Base-by-base conservation (phyloP, 306 rosid species). In the Vigna mungo region DNA sequence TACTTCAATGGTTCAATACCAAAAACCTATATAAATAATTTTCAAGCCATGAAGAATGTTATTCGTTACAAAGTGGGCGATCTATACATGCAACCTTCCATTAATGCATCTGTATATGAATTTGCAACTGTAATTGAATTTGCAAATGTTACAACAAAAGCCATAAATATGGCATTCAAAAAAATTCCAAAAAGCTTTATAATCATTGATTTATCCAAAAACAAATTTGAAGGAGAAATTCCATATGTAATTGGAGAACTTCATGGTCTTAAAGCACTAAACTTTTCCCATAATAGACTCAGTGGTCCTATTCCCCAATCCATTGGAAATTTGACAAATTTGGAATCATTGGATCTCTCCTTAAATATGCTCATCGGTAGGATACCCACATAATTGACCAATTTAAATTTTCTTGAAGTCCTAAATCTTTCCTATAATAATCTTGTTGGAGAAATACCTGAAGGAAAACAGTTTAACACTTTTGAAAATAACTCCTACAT, bases 331-430 rank as follows among this genome's bases (percentile, higher is more conserved):
- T 71, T 88, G 81, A 39, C 9, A 12, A 64, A 60, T 16, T 41
- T 86, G 0, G 84, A 88, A 68, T 73, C 60, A 27, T 64, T 88
- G 16, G 89, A 81, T 41, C 76, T 88, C 18, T 85, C 89, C 1
- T 83, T 81, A 60, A 87, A 85, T 43, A 43, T 53, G 46, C 25
- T 85, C 2, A 9, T 0, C 0, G 81, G 86, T 2, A 1, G 44
- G 2, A 82, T 85, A 69, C 91, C 91, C 0, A 0, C 4, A 4
- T 48, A 80, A 56, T 39, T 87, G 30, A 21, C 56, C 9, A 56
- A 16, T 59, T 4, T 85, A 3, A 49, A 41, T 3, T 34, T 1
- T 21, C 83, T 87, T 11, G 60, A 10, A 10, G 0, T 43, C 8
- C 36, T 87, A 54, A 49, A 77, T 12, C 85, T 87, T 25, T 87